Evolutionary conservation across 192 early-diverging fungal genomes (phyloP), one percentile per base, ranked within the genome.

Genomic region (Rhizoclosmatium sp.): DNA sequence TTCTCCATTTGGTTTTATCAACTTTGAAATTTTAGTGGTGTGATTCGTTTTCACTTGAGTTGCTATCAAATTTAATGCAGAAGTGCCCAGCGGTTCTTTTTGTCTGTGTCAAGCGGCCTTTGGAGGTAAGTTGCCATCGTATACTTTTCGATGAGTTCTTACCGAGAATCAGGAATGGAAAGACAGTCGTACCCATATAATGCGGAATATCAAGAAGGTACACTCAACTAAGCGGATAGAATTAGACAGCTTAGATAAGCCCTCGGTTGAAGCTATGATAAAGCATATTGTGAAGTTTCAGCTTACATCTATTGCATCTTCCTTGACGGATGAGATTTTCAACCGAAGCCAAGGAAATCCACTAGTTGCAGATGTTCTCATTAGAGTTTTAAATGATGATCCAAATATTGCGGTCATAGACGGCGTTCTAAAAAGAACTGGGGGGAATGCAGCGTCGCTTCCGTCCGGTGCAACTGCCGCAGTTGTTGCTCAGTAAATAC

Each of bases 401-500:
- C 5, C 31, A 51, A 76, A 66, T 47, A 40, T 76, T 31, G 46
- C 16, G 10, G 39, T 76, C 5, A 47, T 51, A n/a, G 49, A 76
- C 3, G 65, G 65, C 4, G 49, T 66, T 2, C 41, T 76, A 12
- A 66, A 31, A 23, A 9, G 75, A 56, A 62, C 31, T 3, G 75
- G 75, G 4, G 7, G 4, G 3, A 51, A 67, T 41, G 47, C 75
- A 39, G 61, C 75, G 21, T 51, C 31, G 19, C 51, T 76, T 16
- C 75, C 75, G 9, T 66, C 75, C 16, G 75, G 75, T 1, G 75
- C 75, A 16, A 76, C 75, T n/a, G 75, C 75, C 2, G 75, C 75
- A 5, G 75, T 76, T 4, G 75, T 76, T 47, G 75, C 75, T 1
- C 75, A 76, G 75, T 75, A 75, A 75, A 59, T n/a, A 61, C 19